phyloP scores from a whole-genome alignment of 2,329 filamentous ascomycete genomes.

The Fusarium tuaranense region DNA sequence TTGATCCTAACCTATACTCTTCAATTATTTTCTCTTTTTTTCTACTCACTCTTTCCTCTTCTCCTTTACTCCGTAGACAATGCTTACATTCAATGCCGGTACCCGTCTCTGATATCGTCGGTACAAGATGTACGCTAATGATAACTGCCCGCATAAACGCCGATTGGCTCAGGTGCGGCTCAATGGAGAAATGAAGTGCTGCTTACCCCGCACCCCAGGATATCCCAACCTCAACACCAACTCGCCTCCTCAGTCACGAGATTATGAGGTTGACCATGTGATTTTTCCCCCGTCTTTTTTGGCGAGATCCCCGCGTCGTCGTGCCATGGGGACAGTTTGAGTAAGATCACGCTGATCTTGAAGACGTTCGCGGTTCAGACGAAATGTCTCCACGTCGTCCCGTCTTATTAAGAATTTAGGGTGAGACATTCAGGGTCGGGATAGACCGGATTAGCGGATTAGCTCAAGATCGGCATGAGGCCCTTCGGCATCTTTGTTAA shows the following conservation, averaged over 20 bases:
- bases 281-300: background rate
- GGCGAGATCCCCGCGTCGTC: background rate
- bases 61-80: background rate
- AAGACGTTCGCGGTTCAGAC: background rate
- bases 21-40: background rate
- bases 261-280: background rate
- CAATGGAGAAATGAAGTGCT: background rate
- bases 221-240: background rate
- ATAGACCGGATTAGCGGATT: background rate
- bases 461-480: background rate
- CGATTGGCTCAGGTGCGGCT: background rate
- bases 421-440: background rate
- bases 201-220: background rate
- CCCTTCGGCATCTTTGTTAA: background rate
- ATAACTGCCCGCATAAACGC: background rate
- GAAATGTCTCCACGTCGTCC: background rate
- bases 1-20: background rate
- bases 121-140: background rate
- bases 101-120: background rate
- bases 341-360: background rate
- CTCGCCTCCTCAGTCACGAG: background rate
- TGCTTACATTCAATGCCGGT: background rate
- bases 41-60: background rate
- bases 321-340: background rate
- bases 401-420: background rate